These are phyloP conservation scores for Aschersonia sp. DNA, from an alignment of 2,329 filamentous ascomycete species.

Conservation along the genomic window DNA sequence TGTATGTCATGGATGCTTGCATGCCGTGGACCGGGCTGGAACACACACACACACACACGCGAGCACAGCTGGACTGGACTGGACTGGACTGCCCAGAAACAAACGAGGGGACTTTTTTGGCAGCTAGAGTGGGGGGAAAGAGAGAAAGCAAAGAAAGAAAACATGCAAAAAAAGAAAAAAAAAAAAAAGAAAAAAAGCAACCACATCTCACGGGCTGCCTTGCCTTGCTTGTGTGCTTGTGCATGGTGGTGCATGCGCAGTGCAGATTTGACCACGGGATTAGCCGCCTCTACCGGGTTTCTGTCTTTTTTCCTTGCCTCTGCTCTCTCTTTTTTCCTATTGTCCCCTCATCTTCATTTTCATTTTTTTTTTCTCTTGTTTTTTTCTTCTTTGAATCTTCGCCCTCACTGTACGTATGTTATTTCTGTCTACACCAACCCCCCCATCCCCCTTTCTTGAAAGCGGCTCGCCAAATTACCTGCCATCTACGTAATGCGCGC, in stretches of 20 bases:
- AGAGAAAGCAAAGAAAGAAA: no score
- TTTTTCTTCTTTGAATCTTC: not conserved
- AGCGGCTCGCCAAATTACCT: no score
- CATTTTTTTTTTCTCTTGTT: not conserved
- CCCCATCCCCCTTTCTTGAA: not conserved
- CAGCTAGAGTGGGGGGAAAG: no score
- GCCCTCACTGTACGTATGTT: not conserved
- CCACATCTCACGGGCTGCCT: no score
- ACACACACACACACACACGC: no score
- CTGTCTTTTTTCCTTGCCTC: not conserved
- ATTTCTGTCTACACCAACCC: not conserved
- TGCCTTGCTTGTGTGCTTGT: no score
- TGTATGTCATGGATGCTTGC: not conserved
- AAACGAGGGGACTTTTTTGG: no score
- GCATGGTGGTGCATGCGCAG: no score
- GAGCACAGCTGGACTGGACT: not conserved
- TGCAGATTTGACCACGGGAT: not conserved
- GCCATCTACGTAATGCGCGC: no score
- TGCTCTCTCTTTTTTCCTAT: not conserved
- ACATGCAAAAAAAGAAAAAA: no score
- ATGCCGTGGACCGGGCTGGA: not conserved
- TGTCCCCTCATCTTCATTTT: not conserved
- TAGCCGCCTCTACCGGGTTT: not conserved
- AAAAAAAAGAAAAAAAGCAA: no score
- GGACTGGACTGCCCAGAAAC: not conserved